phyloP scores from a whole-genome alignment of 768 basidiomycete genomes.

The Hemileccinum rubropunctum region DNA sequence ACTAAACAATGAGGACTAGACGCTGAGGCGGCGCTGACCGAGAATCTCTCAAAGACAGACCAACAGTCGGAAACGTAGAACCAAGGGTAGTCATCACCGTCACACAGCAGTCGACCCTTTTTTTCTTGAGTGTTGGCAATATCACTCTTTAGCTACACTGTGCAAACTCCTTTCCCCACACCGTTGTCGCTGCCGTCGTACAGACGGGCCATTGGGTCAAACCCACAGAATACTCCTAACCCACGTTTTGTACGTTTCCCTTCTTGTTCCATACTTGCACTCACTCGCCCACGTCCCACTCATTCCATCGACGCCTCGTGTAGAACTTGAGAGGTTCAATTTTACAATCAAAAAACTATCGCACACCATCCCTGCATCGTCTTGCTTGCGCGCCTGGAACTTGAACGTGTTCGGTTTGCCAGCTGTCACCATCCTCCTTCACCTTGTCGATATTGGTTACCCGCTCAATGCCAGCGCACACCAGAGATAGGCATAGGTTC shows the following conservation, averaged over 20 bases:
- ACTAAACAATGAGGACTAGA: conserved; percentile 26
- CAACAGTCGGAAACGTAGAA: neutral
- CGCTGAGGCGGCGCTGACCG: conserved; percentile 2
- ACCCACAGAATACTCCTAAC: conserved; percentile 3
- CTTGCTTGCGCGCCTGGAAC: no score
- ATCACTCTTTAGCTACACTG: no score
- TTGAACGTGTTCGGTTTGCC: no score
- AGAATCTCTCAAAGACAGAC: neutral
- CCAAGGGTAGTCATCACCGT: neutral
- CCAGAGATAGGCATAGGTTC: neutral
- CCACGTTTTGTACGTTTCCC: neutral
- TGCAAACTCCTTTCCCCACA: no score
- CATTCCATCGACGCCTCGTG: no score
- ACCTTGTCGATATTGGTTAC: neutral
- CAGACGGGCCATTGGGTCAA: neutral
- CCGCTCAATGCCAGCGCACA: neutral
- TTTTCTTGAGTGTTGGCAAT: neutral
- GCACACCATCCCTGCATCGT: no score
- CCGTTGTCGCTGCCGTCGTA: neutral
- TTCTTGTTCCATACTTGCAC: neutral
- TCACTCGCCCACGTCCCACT: no score
- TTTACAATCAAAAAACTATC: no score
- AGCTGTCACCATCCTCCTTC: no score
- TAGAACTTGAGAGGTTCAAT: no score
- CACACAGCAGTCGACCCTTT: conserved; percentile 1